Evolutionary conservation across 352 stramenopile genomes (phyloP).

Genomic region (Phytopythium montanum): DNA sequence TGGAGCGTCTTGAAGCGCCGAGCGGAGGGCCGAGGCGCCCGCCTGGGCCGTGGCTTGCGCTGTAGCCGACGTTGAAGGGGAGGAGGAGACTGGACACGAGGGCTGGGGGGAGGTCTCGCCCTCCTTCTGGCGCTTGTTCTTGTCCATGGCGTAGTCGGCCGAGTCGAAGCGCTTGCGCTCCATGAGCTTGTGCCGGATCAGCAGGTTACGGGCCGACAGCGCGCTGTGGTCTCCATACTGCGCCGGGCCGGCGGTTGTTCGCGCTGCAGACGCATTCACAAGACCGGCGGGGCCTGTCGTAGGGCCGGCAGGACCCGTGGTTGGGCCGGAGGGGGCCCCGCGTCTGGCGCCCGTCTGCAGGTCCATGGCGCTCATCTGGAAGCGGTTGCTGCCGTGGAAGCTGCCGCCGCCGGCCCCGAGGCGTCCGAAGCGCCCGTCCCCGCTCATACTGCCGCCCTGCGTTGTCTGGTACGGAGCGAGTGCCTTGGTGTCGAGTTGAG

Average conservation of each 20-base stretch:
- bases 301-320: not conserved
- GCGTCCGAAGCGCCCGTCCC: not conserved
- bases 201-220: conserved; percentile 74
- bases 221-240: conserved; percentile 27
- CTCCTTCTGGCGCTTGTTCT: conserved; percentile 16
- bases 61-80: too few relatives aligned
- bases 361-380: conserved; percentile 46
- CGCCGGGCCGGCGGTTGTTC: too few relatives aligned
- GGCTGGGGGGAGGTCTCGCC: conserved; percentile 1
- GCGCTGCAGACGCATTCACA: not conserved
- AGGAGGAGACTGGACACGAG: too few relatives aligned
- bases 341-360: conserved; percentile 22
- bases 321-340: not conserved
- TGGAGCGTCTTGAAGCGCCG: conserved; percentile 24
- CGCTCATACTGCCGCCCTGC: not conserved
- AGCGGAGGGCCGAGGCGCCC: conserved; percentile 41
- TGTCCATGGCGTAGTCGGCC: conserved; percentile 78
- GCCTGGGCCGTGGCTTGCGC: conserved; percentile 22
- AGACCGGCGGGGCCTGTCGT: not conserved
- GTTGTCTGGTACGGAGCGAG: too few relatives aligned
- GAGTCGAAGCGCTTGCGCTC: conserved; percentile 85
- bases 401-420: conserved; percentile 20
- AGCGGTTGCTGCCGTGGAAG: conserved; percentile 33
- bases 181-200: conserved; percentile 64
- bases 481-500: too few relatives aligned